These are phyloP conservation scores for Cladochytrium replicatum DNA, from an alignment of 192 early-diverging fungal species.

Conservation along the genomic window DNA sequence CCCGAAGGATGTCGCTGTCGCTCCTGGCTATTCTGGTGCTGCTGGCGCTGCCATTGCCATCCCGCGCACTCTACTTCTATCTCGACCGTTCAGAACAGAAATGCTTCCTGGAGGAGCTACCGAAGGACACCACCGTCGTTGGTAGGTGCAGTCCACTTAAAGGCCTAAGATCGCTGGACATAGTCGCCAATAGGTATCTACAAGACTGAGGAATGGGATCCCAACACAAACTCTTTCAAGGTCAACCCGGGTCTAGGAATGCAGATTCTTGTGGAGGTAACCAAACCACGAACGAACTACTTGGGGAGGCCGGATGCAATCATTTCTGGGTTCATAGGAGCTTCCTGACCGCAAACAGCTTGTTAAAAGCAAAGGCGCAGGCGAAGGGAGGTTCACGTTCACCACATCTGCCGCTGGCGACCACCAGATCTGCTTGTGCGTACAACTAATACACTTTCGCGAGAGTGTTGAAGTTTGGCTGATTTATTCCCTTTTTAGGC, in stretches of 20 bases:
- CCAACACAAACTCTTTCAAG: slow-evolving; percentile 38
- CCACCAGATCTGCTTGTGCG: slow-evolving; percentile 82
- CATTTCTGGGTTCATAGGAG: slow-evolving; percentile 52
- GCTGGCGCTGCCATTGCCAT: neutral
- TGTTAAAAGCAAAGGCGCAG: slow-evolving; percentile 65
- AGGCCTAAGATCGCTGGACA: too few relatives aligned
- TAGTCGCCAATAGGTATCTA: too few relatives aligned
- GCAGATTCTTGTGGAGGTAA: too few relatives aligned
- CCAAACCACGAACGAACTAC: too few relatives aligned
- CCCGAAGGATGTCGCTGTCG: neutral
- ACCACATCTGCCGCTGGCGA: slow-evolving; percentile 80
- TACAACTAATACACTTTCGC: neutral
- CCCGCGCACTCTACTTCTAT: slow-evolving; percentile 85
- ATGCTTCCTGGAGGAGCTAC: slow-evolving; percentile 93
- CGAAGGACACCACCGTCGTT: slow-evolving; percentile 74
- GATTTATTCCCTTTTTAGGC: slow-evolving; percentile 12
- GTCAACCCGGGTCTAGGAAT: too few relatives aligned
- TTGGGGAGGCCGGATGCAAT: too few relatives aligned
- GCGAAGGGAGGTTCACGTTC: slow-evolving; percentile 80
- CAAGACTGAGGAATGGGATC: slow-evolving; percentile 71
- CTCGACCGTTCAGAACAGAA: slow-evolving; percentile 76
- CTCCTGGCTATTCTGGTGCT: neutral
- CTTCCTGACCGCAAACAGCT: slow-evolving; percentile 62
- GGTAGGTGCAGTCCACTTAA: too few relatives aligned
- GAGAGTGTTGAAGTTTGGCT: neutral